Percentiles rank a stretch among this genome's conserved stretches.
These are phyloP conservation scores for Phanerochaete sordida DNA, from an alignment of 768 basidiomycete species.

Conservation along the genomic window DNA sequence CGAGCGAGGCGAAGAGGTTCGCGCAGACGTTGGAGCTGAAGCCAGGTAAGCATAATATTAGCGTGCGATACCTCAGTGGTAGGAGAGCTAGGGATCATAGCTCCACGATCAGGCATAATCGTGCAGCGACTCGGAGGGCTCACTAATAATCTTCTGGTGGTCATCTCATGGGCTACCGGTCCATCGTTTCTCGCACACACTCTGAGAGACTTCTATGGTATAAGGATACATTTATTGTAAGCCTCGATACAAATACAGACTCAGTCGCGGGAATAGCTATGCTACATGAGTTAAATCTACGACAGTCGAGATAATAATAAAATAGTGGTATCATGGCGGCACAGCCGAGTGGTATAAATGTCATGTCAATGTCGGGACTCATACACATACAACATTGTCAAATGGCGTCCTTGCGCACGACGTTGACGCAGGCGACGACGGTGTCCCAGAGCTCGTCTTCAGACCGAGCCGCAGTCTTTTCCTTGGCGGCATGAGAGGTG, in stretches of 20 bases:
- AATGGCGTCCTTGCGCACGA: conserved; percentile 14
- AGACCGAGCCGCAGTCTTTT: conserved; percentile 1
- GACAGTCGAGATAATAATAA: neutral
- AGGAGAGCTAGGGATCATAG: too few species aligned
- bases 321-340: neutral
- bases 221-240: neutral
- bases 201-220: too few species aligned
- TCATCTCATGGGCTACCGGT: too few species aligned
- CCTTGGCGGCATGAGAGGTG: neutral
- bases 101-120: too few species aligned
- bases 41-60: too few species aligned
- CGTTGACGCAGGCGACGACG: conserved; percentile 25
- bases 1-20: too few species aligned
- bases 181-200: too few species aligned
- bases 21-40: too few species aligned
- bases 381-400: neutral
- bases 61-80: too few species aligned
- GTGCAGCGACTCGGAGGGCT: too few species aligned
- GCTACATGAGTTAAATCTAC: neutral
- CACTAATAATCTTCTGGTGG: too few species aligned
- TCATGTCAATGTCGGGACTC: neutral
- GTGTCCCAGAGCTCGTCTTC: conserved; percentile 28
- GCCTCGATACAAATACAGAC: neutral
- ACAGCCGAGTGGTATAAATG: neutral
- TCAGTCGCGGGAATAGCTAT: neutral